Evolutionary conservation across 2,329 filamentous ascomycete genomes (phyloP), one percentile per base, ranked within the genome.

Genomic region (Nemania serpens): DNA sequence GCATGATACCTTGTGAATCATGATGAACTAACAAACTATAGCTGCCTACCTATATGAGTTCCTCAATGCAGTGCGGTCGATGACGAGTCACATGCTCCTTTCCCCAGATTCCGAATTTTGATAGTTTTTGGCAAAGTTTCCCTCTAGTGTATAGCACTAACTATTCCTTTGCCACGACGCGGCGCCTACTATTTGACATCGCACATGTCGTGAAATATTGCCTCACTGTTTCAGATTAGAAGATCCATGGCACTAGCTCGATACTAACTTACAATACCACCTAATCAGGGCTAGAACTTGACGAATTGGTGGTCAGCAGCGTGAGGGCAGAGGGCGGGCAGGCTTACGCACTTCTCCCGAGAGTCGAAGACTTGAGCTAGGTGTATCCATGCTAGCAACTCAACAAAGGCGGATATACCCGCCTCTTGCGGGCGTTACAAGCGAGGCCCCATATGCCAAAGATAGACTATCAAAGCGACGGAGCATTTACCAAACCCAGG

Each of bases 281-380:
- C 25, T 29, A 29, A 29, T 7, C 25, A 29, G 7, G 25, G 25
- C 42, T n/a, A 33, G 36, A 37, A 39, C 33, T 49, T 45, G 41
- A 50, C 49, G 43, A 25, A 17, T 50, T 58, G 54, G 61, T 63
- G 61, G 61, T 63, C 61, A 63, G 61, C 61, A 61, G 39, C 39
- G 17, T 17, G 15, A 39, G 18, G 20, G 36, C 5, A 20, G 22
- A 45, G 13, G 36, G 43, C 42, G 48, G 46, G 48, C 53, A 39
- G 42, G 48, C 57, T 61, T 58, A 55, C 49, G 54, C 50, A 13
- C 49, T n/a, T 49, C 52, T 59, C 42, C 60, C 52, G 56, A 47
- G 15, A 52, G 6, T 20, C 11, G 11, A n/a, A 4, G 9, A 37
- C 18, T 11, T 5, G 18, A 60, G 41, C 59, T 25, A 48, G 59